These are phyloP conservation scores for Sporisorium sorghi DNA, from an alignment of 1,284 basidiomycete genomes.

Conservation along the genomic window DNA sequence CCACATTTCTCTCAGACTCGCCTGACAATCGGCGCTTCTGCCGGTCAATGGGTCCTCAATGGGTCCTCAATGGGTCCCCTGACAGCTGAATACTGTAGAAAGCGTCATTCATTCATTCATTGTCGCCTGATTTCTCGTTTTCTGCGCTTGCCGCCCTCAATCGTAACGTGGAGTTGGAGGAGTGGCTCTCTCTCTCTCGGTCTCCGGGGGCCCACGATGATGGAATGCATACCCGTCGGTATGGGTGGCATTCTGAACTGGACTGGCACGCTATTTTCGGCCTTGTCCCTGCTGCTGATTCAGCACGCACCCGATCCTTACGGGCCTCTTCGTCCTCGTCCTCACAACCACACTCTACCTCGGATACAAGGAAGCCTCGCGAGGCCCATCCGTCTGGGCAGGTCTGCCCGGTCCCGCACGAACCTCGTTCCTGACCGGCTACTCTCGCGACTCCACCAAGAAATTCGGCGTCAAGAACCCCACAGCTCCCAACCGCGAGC, in stretches of 20 bases:
- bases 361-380: constrained; percentile 14
- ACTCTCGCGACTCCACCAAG: constrained; percentile 30
- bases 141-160: background rate
- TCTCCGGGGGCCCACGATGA: background rate
- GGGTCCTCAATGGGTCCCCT: too few relatives aligned
- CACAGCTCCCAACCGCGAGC: constrained; percentile 21
- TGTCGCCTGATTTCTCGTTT: constrained; percentile 3
- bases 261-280: too few relatives aligned
- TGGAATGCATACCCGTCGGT: constrained; percentile 6
- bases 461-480: constrained; percentile 37
- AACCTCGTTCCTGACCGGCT: constrained; percentile 35
- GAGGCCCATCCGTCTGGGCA: constrained; percentile 39
- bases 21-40: constrained; percentile 3
- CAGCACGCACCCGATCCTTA: constrained; percentile 18
- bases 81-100: too few relatives aligned
- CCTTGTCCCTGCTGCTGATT: too few relatives aligned
- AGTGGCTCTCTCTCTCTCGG: background rate
- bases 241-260: too few relatives aligned
- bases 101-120: too few relatives aligned
- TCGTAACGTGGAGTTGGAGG: background rate
- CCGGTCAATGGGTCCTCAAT: constrained; percentile 7
- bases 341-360: constrained; percentile 19
- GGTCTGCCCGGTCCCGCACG: constrained; percentile 35
- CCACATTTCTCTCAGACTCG: too few relatives aligned
- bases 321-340: constrained; percentile 11